Base-by-base conservation (phyloP, 257 asterid genomes). In the Leonotis leonurus region DNA sequence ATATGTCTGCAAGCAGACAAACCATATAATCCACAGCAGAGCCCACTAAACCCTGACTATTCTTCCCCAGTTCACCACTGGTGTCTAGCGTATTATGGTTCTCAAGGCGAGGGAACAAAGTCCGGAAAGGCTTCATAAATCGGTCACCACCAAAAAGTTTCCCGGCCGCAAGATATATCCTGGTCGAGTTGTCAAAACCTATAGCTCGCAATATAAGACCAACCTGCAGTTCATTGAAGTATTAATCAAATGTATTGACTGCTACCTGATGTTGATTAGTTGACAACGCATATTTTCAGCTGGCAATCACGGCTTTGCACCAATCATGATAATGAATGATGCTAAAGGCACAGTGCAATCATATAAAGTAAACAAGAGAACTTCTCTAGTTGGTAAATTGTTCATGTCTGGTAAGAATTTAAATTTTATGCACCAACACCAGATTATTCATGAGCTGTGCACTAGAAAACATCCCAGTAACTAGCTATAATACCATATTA, bases 1-100 rank as follows among this genome's bases (percentile, higher is more conserved):
- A 93, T 74, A 89, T 77, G 69, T 93, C 99, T 2, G 99, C 63
- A 11, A 85, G 96, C 46, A 93, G 92, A 74, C 99, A 93, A 24
- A 93, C 99, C 97, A 89, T 93, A 63, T 93, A 93, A 75, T 93
- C 99, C 64, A 93, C 97, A 26, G 99, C 99, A 6, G 97, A 85
- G 51, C 99, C 99, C 68, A 81, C 65, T 64, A 93, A 67, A 65
- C 97, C 97, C 56, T 60, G 63, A 1, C 88, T 81, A 58, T 59
- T 80, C 65, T 71, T 80, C 5, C 76, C 81, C 65, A 82, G 73
- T 33, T 78, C 88, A 10, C 79, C 81, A 27, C 77, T 74, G 46
- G 81, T 14, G 57, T 79, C 99, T 49, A 89, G 69, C 2, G 97
- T 74, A 55, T 70, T 82, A 72, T 93, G 99, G 76, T 85, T 93